These are phyloP conservation scores for Sphaerobolus stellatus DNA, from an alignment of 1,284 basidiomycete genomes.

Conservation along the genomic window DNA sequence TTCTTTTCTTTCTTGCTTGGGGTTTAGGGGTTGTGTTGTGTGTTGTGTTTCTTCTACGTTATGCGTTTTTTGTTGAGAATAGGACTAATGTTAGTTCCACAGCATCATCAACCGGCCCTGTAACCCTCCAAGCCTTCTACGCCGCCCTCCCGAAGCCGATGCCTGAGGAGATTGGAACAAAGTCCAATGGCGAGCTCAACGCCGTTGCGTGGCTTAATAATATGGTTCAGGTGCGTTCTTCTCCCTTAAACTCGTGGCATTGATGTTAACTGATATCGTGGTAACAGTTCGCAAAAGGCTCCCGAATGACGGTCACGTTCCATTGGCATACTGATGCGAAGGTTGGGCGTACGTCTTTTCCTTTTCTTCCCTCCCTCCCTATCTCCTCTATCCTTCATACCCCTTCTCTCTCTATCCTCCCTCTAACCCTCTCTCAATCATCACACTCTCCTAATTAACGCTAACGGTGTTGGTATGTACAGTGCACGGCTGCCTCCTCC, in stretches of 20 bases:
- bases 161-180: constrained; percentile 47
- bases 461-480: too few relatives aligned
- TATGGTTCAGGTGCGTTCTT: constrained; percentile 38
- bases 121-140: constrained; percentile 53
- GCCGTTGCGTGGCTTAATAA: constrained; percentile 53
- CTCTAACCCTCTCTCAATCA: too few relatives aligned
- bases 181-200: constrained; percentile 48
- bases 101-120: constrained; percentile 16
- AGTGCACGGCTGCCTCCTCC: constrained; percentile 64
- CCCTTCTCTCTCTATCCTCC: constrained; percentile 1
- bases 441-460: too few relatives aligned
- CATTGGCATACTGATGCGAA: constrained; percentile 43
- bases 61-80: neutral
- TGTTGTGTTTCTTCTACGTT: neutral
- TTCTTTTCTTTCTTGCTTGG: too few relatives aligned
- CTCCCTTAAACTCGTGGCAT: neutral
- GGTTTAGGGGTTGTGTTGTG: neutral
- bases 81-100: neutral
- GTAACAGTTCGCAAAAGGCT: constrained; percentile 42
- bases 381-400: constrained; percentile 15
- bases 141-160: constrained; percentile 59
- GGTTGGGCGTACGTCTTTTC: constrained; percentile 39
- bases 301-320: constrained; percentile 43
- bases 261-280: neutral
- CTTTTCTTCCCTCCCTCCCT: constrained; percentile 1